phyloP scores from a whole-genome alignment of 2,329 filamentous ascomycete genomes.

The Taxawa tesnikishii region DNA sequence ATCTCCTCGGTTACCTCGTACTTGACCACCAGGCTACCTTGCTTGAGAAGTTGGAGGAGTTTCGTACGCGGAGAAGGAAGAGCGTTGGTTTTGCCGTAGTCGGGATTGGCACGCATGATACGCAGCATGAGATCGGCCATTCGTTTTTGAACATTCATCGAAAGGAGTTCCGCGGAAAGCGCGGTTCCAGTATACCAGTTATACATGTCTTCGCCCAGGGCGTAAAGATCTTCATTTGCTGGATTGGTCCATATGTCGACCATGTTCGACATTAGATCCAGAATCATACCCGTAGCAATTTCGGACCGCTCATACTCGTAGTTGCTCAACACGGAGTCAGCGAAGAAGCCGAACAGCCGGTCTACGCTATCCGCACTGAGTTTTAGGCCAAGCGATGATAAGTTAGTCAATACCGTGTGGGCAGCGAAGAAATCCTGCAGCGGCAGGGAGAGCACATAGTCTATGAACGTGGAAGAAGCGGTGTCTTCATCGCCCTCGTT shows the following conservation, averaged over 20 bases:
- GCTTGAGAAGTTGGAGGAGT: constrained; percentile 59
- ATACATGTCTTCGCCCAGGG: constrained; percentile 64
- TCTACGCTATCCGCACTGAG: constrained; percentile 24
- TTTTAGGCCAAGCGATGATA: constrained; percentile 8
- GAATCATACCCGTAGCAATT: constrained; percentile 52
- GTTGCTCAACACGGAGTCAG: constrained; percentile 34
- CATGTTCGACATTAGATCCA: constrained; percentile 56
- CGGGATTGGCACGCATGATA: constrained; percentile 53
- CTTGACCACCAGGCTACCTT: constrained; percentile 58
- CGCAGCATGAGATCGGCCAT: constrained; percentile 58
- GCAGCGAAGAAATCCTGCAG: constrained; percentile 1
- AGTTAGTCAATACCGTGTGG: background rate
- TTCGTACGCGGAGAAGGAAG: constrained; percentile 56
- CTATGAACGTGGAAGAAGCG: constrained; percentile 10
- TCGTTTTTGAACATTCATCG: constrained; percentile 52
- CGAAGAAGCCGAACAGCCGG: constrained; percentile 34
- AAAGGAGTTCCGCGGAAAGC: constrained; percentile 57
- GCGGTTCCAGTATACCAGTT: constrained; percentile 58
- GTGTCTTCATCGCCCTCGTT: no score
- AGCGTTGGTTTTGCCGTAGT: constrained; percentile 48
- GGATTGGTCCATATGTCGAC: constrained; percentile 50
- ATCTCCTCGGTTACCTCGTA: constrained; percentile 60
- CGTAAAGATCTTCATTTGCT: constrained; percentile 46
- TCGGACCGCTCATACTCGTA: constrained; percentile 63
- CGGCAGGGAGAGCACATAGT: constrained; percentile 13